These are phyloP conservation scores for Capronia coronata DNA, from an alignment of 2,329 filamentous ascomycete genomes.

Conservation along the genomic window DNA sequence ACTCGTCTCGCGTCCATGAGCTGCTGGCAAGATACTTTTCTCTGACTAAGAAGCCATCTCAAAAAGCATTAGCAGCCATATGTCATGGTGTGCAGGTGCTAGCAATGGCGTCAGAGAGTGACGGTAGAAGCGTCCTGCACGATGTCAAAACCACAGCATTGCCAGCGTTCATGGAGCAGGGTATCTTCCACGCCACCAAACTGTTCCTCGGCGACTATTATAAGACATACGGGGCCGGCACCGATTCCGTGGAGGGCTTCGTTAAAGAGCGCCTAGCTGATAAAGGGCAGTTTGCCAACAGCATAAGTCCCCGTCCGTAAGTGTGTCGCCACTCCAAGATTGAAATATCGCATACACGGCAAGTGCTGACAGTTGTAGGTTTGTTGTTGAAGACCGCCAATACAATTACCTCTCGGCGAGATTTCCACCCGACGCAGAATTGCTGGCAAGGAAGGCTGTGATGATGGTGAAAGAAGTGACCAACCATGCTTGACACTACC, in stretches of 20 bases:
- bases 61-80: slow-evolving; percentile 44
- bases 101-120: slow-evolving; percentile 37
- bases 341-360: too few relatives aligned
- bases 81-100: slow-evolving; percentile 52
- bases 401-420: slow-evolving; percentile 26
- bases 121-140: slow-evolving; percentile 44
- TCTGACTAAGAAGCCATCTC: slow-evolving; percentile 40
- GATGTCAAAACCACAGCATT: slow-evolving; percentile 47
- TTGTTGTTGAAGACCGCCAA: slow-evolving; percentile 43
- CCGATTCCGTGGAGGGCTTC: slow-evolving; percentile 44
- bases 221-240: slow-evolving; percentile 50
- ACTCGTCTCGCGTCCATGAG: slow-evolving; percentile 42
- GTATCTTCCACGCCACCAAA: slow-evolving; percentile 46
- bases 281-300: slow-evolving; percentile 43
- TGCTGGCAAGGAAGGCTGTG: slow-evolving; percentile 14
- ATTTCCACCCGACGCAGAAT: slow-evolving; percentile 24
- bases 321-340: neutral
- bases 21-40: slow-evolving; percentile 46
- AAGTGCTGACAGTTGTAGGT: neutral
- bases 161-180: slow-evolving; percentile 45
- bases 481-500: neutral
- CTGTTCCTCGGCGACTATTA: slow-evolving; percentile 50
- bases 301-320: slow-evolving; percentile 39
- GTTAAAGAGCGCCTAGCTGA: slow-evolving; percentile 42
- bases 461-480: slow-evolving; percentile 5